Base-by-base conservation (phyloP, 345 rosid genomes). In the Lepidium aucheri region DNA sequence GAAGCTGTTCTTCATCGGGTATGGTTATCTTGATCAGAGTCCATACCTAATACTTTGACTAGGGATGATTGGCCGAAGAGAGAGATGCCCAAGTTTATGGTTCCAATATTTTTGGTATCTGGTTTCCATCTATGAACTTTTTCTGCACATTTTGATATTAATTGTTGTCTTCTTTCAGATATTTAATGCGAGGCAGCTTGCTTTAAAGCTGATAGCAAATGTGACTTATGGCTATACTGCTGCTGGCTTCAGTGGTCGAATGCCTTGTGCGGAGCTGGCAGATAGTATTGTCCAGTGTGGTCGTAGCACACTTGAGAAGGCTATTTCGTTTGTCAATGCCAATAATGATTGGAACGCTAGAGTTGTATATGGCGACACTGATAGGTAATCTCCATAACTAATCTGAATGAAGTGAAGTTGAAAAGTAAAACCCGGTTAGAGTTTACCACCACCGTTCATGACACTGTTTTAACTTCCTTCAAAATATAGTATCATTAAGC, bases 231-330 rank as follows among this genome's bases (percentile, higher is more conserved):
- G 98, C 57, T 93, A 90, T 72, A 86, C 98, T 32, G 98, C 98
- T 74, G 97, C 97, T 79, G 98, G 98, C 66, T 93, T 93, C 78
- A 93, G 98, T 73, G 98, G 97, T 49, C 97, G 97, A 66, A 93
- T 93, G 98, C 98, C 98, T 39, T 93, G 97, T 86, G 96, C 97
- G 30, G 97, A 93, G 86, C 87, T 93, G 85, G 97, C 98, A 44
- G 98, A 93, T 74, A 93, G 98, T 64, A 93, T 93, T 45, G 98
- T 93, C 74, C 97, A 93, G 59, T 90, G 97, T 83, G 97, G 98
- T 67, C 98, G 98, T 59, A 77, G 83, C 74, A 93, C 97, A 34
- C 85, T 90, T 53, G 98, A 93, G 73, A 90, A 75, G 65, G 98
- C 98, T 70, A 93, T 93, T 67, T 79, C 89, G 10, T 78, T 82